Conservation (phyloP, 2,329 filamentous ascomycete species). For the Penicillium sp. region DNA sequence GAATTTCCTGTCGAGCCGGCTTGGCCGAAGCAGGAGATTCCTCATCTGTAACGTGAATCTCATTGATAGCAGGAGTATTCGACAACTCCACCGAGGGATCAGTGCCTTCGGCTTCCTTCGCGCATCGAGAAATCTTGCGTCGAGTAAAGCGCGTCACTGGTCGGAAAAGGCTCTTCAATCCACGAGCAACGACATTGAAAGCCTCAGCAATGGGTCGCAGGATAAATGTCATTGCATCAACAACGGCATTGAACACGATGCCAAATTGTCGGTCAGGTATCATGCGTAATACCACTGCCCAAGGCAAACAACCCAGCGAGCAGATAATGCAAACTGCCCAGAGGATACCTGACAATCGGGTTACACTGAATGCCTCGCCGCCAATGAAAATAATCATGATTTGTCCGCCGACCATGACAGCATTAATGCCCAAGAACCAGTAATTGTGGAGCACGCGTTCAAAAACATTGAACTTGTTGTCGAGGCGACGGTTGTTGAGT, state of each 20-base stretch:
- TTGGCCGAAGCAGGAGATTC: slow-evolving; percentile 4
- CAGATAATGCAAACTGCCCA: slow-evolving; percentile 89
- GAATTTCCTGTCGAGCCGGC: slow-evolving; percentile 7
- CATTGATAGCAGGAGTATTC: background rate
- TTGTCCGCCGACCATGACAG: slow-evolving; percentile 86
- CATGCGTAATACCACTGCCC: slow-evolving; percentile 79
- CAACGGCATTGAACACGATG: slow-evolving; percentile 54
- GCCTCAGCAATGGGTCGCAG: slow-evolving; percentile 46
- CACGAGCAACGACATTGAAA: slow-evolving; percentile 31
- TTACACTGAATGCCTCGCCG: slow-evolving; percentile 77
- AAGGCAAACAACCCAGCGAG: slow-evolving; percentile 80
- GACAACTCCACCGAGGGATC: background rate
- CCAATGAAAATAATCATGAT: slow-evolving; percentile 89
- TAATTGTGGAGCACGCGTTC: slow-evolving; percentile 82
- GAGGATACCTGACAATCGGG: slow-evolving; percentile 70
- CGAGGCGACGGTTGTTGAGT: slow-evolving; percentile 92
- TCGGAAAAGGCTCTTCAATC: slow-evolving; percentile 27
- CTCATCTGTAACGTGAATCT: slow-evolving; percentile 3
- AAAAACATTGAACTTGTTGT: slow-evolving; percentile 95
- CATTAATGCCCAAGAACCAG: slow-evolving; percentile 86
- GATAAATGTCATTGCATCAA: slow-evolving; percentile 58
- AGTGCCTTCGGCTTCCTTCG: background rate
- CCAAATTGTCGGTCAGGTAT: slow-evolving; percentile 71
- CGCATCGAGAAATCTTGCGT: background rate
- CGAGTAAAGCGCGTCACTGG: slow-evolving; percentile 29